Evolutionary conservation across 768 basidiomycete genomes (phyloP).

Genomic region (Boletus rubropictus): DNA sequence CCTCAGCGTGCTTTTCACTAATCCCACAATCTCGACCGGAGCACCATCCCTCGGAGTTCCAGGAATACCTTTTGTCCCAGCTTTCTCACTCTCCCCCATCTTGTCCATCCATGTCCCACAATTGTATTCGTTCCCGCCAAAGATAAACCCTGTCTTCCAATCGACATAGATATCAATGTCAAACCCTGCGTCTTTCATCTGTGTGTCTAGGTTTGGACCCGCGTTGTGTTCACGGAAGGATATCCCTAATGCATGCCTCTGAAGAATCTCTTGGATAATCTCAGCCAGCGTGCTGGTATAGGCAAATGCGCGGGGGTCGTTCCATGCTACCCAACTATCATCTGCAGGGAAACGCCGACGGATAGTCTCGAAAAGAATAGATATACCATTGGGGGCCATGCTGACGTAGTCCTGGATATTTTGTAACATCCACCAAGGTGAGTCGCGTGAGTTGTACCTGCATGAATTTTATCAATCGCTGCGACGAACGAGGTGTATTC

Average conservation of each 20-base stretch:
- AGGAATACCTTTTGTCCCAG: constrained; percentile 92
- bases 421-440: constrained; percentile 99
- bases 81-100: constrained; percentile 90
- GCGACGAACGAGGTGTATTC: background rate
- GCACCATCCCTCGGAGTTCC: constrained; percentile 95
- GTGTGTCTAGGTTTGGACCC: constrained; percentile 93
- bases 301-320: constrained; percentile 78
- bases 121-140: constrained; percentile 80
- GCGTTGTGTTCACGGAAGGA: constrained; percentile 95
- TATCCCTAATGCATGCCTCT: constrained; percentile 90
- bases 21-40: constrained; percentile 90
- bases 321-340: constrained; percentile 90
- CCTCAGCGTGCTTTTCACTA: constrained; percentile 86
- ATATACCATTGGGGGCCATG: constrained; percentile 77
- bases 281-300: constrained; percentile 85
- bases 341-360: constrained; percentile 93
- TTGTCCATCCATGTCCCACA: constrained; percentile 99
- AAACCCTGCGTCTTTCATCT: constrained; percentile 92
- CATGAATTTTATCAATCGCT: background rate
- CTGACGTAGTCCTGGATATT: constrained; percentile 92
- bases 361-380: constrained; percentile 73
- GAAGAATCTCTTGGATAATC: constrained; percentile 92
- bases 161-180: constrained; percentile 92
- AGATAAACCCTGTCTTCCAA: constrained; percentile 88
- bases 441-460: constrained; percentile 94